phyloP scores from a whole-genome alignment of 2,329 filamentous ascomycete genomes.

The Tolypocladium paradoxum region DNA sequence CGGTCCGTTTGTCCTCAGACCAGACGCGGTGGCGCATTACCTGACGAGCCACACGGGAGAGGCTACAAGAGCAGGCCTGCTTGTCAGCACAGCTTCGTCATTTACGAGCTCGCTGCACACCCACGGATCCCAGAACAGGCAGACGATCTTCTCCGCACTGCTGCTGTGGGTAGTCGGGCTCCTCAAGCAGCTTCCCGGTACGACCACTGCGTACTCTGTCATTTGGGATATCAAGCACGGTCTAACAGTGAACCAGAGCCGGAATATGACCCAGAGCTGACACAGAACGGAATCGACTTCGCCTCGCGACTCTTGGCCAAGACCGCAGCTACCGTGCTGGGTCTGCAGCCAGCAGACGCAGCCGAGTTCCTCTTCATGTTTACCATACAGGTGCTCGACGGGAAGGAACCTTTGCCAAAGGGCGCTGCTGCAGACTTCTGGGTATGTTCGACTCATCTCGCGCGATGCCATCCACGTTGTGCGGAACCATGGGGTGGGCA shows the following conservation, averaged over 20 bases:
- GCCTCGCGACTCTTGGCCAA: constrained; percentile 52
- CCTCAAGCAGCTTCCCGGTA: constrained; percentile 51
- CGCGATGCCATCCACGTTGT: neutral
- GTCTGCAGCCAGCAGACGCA: constrained; percentile 40
- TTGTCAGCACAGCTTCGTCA: constrained; percentile 62
- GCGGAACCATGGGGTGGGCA: neutral
- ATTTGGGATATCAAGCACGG: constrained; percentile 4
- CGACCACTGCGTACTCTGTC: neutral
- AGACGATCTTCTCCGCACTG: constrained; percentile 38
- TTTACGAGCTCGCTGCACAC: constrained; percentile 52
- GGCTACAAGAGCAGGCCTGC: constrained; percentile 56
- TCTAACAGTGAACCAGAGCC: constrained; percentile 33
- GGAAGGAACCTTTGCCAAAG: constrained; percentile 66
- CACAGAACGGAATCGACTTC: constrained; percentile 66
- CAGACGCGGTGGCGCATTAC: constrained; percentile 54
- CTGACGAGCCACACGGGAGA: constrained; percentile 46
- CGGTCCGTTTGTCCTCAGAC: constrained; percentile 67
- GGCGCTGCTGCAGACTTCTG: constrained; percentile 65
- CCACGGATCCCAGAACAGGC: constrained; percentile 30
- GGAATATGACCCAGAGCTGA: constrained; percentile 62
- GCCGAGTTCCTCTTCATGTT: constrained; percentile 63
- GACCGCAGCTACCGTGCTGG: constrained; percentile 50
- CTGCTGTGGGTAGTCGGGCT: constrained; percentile 53
- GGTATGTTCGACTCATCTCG: constrained; percentile 33
- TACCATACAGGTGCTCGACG: constrained; percentile 57